Evolutionary conservation across 2,329 filamentous ascomycete species (phyloP), one percentile per base, ranked within the genome.

Genomic region (Alternaria hordeiaustralica): DNA sequence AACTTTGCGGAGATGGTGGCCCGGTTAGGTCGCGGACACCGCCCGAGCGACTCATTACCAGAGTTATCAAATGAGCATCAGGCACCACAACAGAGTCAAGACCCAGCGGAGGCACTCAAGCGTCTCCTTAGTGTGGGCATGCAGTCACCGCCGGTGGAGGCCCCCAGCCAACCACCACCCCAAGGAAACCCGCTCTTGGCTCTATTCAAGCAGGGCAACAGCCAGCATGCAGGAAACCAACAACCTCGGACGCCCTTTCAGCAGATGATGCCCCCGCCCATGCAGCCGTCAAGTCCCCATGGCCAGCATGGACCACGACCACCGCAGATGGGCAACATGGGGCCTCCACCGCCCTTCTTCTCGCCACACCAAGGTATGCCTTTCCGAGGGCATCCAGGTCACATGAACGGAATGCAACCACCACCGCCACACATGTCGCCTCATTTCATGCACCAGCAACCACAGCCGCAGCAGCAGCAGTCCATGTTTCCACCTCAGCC

Each of bases 221-320:
- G 61, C 55, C 65, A 65, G 53, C 64, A 66, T 45, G 59, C 60
- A 49, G 60, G 62, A 15, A 51, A 51, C 13, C 60, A 67, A 9
- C 63, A 64, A 25, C 79, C 79, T 5, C 70, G 63, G 43, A 87
- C 87, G 6, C 86, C 88, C 9, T 76, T 87, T 30, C 87, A 90
- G 13, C 86, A 88, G 64, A 82, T 83, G 18, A 79, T 83, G 55
- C 75, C 78, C 6, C 83, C 86, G 25, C 82, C 85, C 21, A 75
- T 84, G 26, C 84, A 87, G 72, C 87, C 89, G 13, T 82, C 81
- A 44, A 87, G 86, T 45, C 88, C 89, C 7, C 75, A 78, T 47
- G 88, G 89, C 53, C 73, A 82, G 30, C 81, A 82, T 49, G 85
- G 88, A 72, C 84, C 87, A 60, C 85, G 86, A 55, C 82, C 85